A percentile compares a stretch with the other conserved stretches of the same genome.
These are phyloP conservation scores for Plectosphaerella plurivora DNA, from an alignment of 2,329 filamentous ascomycete genomes.

Conservation along the genomic window DNA sequence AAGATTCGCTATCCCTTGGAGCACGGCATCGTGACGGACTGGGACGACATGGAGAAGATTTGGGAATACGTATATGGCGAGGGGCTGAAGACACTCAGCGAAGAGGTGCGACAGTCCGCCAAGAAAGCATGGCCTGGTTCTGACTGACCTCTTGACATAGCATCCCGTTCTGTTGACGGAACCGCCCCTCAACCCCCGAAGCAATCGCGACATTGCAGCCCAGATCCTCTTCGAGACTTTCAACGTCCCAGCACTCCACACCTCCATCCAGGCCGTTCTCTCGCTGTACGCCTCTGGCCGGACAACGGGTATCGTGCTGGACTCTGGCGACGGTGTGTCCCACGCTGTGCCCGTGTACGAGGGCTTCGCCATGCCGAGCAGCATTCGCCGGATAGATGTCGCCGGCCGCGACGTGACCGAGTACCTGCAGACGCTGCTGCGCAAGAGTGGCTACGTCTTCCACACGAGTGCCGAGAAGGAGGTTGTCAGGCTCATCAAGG, in stretches of 20 bases:
- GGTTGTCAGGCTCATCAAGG: conserved; percentile 96
- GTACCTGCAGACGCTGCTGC: conserved; percentile 82
- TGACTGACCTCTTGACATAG: conserved; percentile 32
- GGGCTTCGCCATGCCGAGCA: conserved; percentile 93
- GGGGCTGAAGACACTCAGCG: conserved; percentile 91
- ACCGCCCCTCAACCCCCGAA: conserved; percentile 88
- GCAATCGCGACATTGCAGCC: conserved; percentile 92
- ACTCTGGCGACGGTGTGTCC: conserved; percentile 93
- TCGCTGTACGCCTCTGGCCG: conserved; percentile 94
- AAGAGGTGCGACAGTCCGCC: conserved; percentile 60
- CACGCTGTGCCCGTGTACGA: conserved; percentile 98
- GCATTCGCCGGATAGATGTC: conserved; percentile 92
- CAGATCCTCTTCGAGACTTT: conserved; percentile 99
- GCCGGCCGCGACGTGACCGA: conserved; percentile 95
- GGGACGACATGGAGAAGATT: conserved; percentile 99
- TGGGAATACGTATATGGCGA: conserved; percentile 98
- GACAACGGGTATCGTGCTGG: conserved; percentile 92
- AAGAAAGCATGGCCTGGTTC: conserved; percentile 6
- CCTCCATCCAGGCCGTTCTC: conserved; percentile 93
- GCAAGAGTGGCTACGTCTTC: conserved; percentile 91
- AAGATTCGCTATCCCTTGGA: conserved; percentile 96
- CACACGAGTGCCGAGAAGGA: conserved; percentile 99
- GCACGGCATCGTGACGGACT: conserved; percentile 97
- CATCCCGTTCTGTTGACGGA: conserved; percentile 96
- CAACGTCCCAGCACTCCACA: conserved; percentile 94